These are phyloP conservation scores for Candida tibetensis DNA, from an alignment of 805 yeast species.

Conservation along the genomic window DNA sequence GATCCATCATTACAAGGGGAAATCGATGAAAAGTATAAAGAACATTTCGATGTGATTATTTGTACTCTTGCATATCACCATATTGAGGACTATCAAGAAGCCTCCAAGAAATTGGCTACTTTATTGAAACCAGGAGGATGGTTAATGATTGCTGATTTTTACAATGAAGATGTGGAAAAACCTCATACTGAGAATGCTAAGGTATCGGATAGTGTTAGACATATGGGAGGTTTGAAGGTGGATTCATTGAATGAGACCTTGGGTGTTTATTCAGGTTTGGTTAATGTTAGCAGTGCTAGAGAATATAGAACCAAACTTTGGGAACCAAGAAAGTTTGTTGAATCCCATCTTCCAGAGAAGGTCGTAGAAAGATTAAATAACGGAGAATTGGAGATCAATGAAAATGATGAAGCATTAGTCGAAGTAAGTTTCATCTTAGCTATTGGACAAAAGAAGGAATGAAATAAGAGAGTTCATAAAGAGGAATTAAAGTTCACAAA, in stretches of 20 bases:
- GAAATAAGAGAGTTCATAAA: background rate
- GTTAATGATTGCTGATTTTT: constrained; percentile 37
- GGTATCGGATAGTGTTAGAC: constrained; percentile 13
- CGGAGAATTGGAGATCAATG: constrained; percentile 14
- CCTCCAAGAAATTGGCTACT: constrained; percentile 28
- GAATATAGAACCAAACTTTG: constrained; percentile 19
- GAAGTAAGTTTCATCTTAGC: constrained; percentile 25
- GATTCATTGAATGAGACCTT: constrained; percentile 21
- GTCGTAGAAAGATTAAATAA: constrained; percentile 11
- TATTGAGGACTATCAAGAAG: constrained; percentile 26
- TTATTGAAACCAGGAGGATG: constrained; percentile 35
- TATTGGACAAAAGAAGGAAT: constrained; percentile 19
- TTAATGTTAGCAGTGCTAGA: constrained; percentile 21
- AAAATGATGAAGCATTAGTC: constrained; percentile 14
- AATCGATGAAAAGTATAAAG: constrained; percentile 14
- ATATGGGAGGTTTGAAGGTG: constrained; percentile 33
- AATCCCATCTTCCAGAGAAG: constrained; percentile 19
- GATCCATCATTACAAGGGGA: constrained; percentile 13
- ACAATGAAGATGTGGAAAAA: constrained; percentile 27
- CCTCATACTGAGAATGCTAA: background rate
- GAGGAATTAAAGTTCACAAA: no score
- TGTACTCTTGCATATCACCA: constrained; percentile 43
- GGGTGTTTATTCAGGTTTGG: constrained; percentile 18
- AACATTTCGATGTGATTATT: constrained; percentile 29
- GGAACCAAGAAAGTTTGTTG: constrained; percentile 24